Evolutionary conservation across 148 eudicot species (phyloP), one percentile per base, ranked within the genome.

Genomic region (Fagopyrum tataricum): DNA sequence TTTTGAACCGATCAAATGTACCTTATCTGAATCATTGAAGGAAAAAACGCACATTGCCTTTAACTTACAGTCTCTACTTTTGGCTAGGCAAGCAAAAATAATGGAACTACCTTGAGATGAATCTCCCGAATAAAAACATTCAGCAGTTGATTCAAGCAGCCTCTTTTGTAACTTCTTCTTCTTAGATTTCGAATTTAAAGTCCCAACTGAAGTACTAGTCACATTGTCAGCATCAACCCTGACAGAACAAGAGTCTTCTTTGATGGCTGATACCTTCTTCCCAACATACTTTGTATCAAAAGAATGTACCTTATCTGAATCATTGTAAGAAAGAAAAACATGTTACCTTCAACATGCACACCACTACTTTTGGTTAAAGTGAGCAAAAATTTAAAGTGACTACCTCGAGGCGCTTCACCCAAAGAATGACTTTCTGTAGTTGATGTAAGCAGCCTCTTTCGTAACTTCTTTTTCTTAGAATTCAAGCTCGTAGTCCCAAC

Each of bases 181-280:
- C 75, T 83, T 78, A 23, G 55, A 78, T 71, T 83, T 83, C 66
- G 51, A 17, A 74, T 37, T 61, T 20, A 48, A 72, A 76, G 73
- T 51, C n/a, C 70, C 77, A 72, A 41, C 58, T 76, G 73, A 67
- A 51, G 78, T 55, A 49, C 64, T 46, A 71, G 77, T 58, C 10
- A 76, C 74, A 55, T 66, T 46, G 49, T 46, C 49, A 46, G 49
- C 49, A 46, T 13, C 49, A 46, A 46, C 13, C 15, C 40, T 24
- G 1, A 59, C 1, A 26, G 67, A 61, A 61, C 12, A 24, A 26
- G 73, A 67, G 67, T 72, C 76, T 51, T 48, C 77, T 41, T 56
- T 67, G 44, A 44, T 56, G 40, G 47, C 55, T 13, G 74, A 66
- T 71, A 71, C 31, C 67, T 74, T 72, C 71, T 66, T 78, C 75